Conservation (phyloP, 495 filamentous ascomycete species). For the Talaromyces trachyspermus region DNA sequence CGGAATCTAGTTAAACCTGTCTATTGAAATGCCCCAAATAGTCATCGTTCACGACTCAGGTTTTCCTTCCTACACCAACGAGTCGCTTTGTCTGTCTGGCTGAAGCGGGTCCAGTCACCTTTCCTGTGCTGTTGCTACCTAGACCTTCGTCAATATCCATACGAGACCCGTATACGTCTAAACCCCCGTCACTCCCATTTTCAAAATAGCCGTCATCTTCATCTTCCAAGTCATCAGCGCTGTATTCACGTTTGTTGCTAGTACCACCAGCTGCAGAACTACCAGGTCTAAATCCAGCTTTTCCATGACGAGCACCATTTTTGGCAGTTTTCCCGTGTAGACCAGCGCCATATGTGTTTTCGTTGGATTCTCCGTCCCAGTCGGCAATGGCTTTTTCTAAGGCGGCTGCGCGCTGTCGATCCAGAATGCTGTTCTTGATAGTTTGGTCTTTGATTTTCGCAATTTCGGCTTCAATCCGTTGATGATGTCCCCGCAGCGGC, state of each 20-base stretch:
- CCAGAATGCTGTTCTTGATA: conserved; percentile 40
- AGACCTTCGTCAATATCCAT: conserved; percentile 42
- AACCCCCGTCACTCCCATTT: conserved; percentile 43
- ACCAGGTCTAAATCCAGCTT: neutral
- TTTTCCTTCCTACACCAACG: conserved; percentile 27
- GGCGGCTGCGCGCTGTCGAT: conserved; percentile 36
- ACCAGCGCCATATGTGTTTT: conserved; percentile 14
- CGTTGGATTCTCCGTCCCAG: conserved; percentile 15
- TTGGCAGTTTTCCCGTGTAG: conserved; percentile 8
- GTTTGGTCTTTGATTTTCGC: conserved; percentile 47
- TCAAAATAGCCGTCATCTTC: conserved; percentile 39
- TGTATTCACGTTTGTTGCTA: conserved; percentile 34
- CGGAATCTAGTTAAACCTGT: too few relatives aligned
- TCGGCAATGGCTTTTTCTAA: conserved; percentile 39
- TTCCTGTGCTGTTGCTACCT: conserved; percentile 19
- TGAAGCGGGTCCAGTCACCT: conserved; percentile 13
- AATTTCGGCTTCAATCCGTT: conserved; percentile 69
- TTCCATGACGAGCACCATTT: neutral
- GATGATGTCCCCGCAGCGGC: conserved; percentile 67
- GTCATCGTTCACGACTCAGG: conserved; percentile 18
- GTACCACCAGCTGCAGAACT: conserved; percentile 20
- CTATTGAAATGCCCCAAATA: too few relatives aligned
- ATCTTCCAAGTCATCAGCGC: conserved; percentile 34
- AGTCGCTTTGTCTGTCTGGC: conserved; percentile 32
- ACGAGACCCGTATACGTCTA: conserved; percentile 46